phyloP scores from a whole-genome alignment of 305 asterid genomes.

The Solanum hybrid region DNA sequence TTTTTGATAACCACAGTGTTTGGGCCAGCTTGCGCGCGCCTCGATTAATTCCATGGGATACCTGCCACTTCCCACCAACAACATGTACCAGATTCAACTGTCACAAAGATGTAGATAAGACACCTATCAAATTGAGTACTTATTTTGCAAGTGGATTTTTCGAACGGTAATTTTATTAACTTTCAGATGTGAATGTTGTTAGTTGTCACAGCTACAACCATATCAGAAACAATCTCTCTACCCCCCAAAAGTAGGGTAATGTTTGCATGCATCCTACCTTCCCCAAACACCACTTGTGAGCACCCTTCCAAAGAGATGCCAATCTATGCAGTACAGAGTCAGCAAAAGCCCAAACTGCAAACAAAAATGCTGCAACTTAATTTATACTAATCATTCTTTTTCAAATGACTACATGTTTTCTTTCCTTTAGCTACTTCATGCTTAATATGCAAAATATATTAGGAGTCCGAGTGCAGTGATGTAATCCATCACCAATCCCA shows the following conservation, averaged over 20 bases:
- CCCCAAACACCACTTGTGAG: slow-evolving; percentile 3
- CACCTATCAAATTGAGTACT: neutral
- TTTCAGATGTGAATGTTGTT: neutral
- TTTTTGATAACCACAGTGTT: neutral
- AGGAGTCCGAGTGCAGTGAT: neutral
- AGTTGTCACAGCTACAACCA: neutral
- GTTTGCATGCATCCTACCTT: neutral
- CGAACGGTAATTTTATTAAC: neutral
- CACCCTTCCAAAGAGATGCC: slow-evolving; percentile 99
- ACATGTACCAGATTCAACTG: neutral
- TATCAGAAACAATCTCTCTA: neutral
- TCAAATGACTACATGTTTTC: neutral
- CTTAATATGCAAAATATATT: no score
- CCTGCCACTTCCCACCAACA: neutral
- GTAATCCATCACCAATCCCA: neutral
- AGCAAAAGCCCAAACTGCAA: slow-evolving; percentile 94
- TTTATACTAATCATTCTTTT: neutral
- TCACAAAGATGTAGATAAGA: neutral
- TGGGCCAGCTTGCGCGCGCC: neutral
- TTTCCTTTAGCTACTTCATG: neutral
- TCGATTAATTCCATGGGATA: neutral
- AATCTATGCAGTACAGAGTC: slow-evolving; percentile 88
- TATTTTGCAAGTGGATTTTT: neutral
- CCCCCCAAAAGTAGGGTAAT: neutral
- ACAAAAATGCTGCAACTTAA: neutral